These are phyloP conservation scores for Coniferiporia sulphurascens DNA, from an alignment of 1,284 basidiomycete species.

Conservation along the genomic window DNA sequence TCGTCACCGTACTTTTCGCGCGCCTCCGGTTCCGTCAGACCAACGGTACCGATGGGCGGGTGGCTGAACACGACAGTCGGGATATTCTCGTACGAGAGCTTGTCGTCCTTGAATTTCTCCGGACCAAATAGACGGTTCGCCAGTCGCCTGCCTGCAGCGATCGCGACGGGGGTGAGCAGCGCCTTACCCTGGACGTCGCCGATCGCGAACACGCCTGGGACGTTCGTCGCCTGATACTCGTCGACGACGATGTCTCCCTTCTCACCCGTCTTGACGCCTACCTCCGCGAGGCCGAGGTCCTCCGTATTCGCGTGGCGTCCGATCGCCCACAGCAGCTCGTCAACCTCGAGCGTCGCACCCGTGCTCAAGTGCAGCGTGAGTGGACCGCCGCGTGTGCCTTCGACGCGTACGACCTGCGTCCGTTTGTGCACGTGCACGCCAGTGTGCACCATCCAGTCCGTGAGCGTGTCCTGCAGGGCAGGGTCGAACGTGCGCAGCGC, in stretches of 20 bases:
- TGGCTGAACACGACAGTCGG: slow-evolving; percentile 95
- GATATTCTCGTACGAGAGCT: slow-evolving; percentile 88
- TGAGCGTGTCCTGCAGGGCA: slow-evolving; percentile 78
- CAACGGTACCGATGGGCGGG: slow-evolving; percentile 89
- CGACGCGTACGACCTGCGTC: slow-evolving; percentile 73
- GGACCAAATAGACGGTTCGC: slow-evolving; percentile 90
- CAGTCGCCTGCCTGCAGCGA: slow-evolving; percentile 89
- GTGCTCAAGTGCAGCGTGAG: slow-evolving; percentile 67
- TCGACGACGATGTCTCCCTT: slow-evolving; percentile 86
- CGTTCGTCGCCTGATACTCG: slow-evolving; percentile 84
- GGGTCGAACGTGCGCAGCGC: slow-evolving; percentile 94
- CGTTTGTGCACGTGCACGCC: slow-evolving; percentile 85
- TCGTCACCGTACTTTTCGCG: slow-evolving; percentile 81
- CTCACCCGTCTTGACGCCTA: slow-evolving; percentile 72
- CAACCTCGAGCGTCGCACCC: slow-evolving; percentile 80
- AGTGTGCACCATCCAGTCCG: slow-evolving; percentile 93
- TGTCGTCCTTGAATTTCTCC: slow-evolving; percentile 79
- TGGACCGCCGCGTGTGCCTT: slow-evolving; percentile 54
- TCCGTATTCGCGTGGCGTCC: slow-evolving; percentile 83
- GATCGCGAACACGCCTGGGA: slow-evolving; percentile 74
- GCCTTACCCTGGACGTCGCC: slow-evolving; percentile 94
- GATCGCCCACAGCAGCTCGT: slow-evolving; percentile 91
- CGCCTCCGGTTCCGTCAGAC: slow-evolving; percentile 89
- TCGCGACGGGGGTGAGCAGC: slow-evolving; percentile 95
- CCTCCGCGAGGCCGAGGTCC: slow-evolving; percentile 72